phyloP scores from a whole-genome alignment of 352 stramenopile species.

The Lagenidium giganteum region DNA sequence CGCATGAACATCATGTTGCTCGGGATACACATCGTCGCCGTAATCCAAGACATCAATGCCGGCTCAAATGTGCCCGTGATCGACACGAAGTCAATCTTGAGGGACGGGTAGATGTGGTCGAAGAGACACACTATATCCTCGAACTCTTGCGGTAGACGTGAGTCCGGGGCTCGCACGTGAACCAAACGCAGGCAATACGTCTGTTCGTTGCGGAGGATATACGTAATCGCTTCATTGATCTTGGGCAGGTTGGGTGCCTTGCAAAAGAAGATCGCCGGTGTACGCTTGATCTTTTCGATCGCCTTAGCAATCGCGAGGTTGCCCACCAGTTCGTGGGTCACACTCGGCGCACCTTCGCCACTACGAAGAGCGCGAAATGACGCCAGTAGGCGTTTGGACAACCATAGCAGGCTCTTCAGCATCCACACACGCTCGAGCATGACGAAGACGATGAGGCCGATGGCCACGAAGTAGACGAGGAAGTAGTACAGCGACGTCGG shows the following conservation, averaged over 20 bases:
- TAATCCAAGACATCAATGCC: constrained; percentile 76
- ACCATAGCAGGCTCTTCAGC: constrained; percentile 38
- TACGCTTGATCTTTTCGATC: constrained; percentile 68
- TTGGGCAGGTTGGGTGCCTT: constrained; percentile 82
- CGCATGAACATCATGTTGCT: constrained; percentile 90
- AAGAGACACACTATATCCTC: constrained; percentile 56
- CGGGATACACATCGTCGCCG: constrained; percentile 51
- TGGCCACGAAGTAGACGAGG: constrained; percentile 45
- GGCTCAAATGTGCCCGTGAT: constrained; percentile 64
- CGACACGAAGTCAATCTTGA: constrained; percentile 84
- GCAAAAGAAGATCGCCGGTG: constrained; percentile 86
- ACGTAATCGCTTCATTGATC: constrained; percentile 88
- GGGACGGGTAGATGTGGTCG: constrained; percentile 85
- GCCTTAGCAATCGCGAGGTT: constrained; percentile 59
- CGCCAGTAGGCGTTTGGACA: constrained; percentile 28
- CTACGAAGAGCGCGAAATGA: no score
- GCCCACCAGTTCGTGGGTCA: constrained; percentile 25
- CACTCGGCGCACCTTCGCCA: no score
- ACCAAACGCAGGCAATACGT: constrained; percentile 84
- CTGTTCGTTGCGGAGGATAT: constrained; percentile 85
- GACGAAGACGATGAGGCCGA: constrained; percentile 36
- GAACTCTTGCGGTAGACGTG: constrained; percentile 19
- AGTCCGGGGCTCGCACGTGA: constrained; percentile 38
- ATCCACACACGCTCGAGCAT: constrained; percentile 58
- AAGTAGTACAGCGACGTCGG: constrained; percentile 37